These are phyloP conservation scores for Acarospora socialis DNA, from an alignment of 2,329 filamentous ascomycete species.

Conservation along the genomic window DNA sequence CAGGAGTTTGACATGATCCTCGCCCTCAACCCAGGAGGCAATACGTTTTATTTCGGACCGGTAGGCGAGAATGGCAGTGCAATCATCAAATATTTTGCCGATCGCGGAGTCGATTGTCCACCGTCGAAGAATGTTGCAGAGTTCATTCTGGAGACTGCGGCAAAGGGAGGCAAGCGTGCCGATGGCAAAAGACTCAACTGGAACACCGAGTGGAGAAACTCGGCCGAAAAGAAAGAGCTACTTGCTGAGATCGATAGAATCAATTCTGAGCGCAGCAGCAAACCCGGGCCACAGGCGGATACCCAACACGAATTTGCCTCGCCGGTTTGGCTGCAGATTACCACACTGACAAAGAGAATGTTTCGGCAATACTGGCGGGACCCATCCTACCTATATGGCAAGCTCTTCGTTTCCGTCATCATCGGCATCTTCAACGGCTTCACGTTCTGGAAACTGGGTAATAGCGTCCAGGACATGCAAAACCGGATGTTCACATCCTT, in stretches of 20 bases:
- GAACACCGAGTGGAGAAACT: conserved; percentile 61
- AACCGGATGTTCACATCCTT: conserved; percentile 64
- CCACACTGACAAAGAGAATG: conserved; percentile 52
- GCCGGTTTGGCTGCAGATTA: conserved; percentile 46
- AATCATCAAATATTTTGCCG: conserved; percentile 53
- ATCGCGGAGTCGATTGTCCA: conserved; percentile 51
- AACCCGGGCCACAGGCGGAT: conserved; percentile 24
- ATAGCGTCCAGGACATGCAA: conserved; percentile 54
- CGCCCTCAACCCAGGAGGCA: conserved; percentile 52
- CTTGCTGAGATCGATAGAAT: conserved; percentile 52
- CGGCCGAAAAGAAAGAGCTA: conserved; percentile 44
- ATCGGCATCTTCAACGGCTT: conserved; percentile 68
- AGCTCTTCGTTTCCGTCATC: conserved; percentile 57
- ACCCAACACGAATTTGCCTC: conserved; percentile 50
- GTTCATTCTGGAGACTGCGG: conserved; percentile 52
- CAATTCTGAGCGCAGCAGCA: conserved; percentile 38
- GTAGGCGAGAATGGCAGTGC: conserved; percentile 52
- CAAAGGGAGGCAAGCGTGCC: conserved; percentile 37
- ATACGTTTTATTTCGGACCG: conserved; percentile 60
- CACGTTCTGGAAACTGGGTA: conserved; percentile 58
- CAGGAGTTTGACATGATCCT: conserved; percentile 63
- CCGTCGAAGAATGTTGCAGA: conserved; percentile 52
- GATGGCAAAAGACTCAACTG: conserved; percentile 50
- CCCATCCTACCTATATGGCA: conserved; percentile 62
- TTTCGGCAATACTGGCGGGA: conserved; percentile 65